Percentiles rank a stretch among this genome's conserved stretches.
Evolutionary conservation across 164 flowering plant genomes (phyloP).

Genomic region (Macadamia integrifolia): DNA sequence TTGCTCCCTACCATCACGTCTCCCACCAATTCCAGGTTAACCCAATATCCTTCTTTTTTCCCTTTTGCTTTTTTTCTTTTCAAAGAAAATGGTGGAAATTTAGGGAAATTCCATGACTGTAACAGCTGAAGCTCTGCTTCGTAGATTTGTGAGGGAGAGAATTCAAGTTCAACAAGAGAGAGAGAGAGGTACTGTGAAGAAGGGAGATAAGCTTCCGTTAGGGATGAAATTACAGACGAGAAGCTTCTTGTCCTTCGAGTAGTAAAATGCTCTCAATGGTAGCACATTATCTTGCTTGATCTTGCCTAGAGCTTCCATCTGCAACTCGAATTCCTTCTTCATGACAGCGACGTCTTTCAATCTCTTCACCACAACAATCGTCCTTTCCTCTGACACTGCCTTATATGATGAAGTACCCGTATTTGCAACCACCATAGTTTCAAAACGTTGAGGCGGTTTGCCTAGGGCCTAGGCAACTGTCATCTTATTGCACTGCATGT

Average conservation of each 20-base stretch:
- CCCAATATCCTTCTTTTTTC: neutral
- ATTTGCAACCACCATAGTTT: conserved; percentile 18
- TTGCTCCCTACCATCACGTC: conserved; percentile 62
- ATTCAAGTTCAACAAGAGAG: neutral
- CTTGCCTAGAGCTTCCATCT: conserved; percentile 73
- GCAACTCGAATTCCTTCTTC: conserved; percentile 77
- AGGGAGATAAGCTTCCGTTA: conserved; percentile 60
- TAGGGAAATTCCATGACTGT: conserved; percentile 11
- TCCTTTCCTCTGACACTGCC: conserved; percentile 94
- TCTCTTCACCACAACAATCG: conserved; percentile 91
- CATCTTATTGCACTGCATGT: too few species aligned
- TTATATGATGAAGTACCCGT: conserved; percentile 80
- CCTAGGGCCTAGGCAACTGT: too few species aligned
- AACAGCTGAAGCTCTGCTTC: neutral
- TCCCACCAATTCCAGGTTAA: neutral
- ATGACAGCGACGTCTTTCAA: conserved; percentile 13
- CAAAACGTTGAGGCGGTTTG: too few species aligned
- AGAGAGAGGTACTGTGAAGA: conserved; percentile 56
- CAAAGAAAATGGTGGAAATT: neutral
- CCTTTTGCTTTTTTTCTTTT: too few species aligned
- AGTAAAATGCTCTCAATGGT: conserved; percentile 80
- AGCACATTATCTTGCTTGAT: conserved; percentile 78
- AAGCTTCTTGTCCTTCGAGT: conserved; percentile 68
- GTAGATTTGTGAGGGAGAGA: too few species aligned
- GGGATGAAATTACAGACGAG: too few species aligned